Evolutionary conservation across 192 early-diverging fungal species (phyloP).

Genomic region (Backusella circina): DNA sequence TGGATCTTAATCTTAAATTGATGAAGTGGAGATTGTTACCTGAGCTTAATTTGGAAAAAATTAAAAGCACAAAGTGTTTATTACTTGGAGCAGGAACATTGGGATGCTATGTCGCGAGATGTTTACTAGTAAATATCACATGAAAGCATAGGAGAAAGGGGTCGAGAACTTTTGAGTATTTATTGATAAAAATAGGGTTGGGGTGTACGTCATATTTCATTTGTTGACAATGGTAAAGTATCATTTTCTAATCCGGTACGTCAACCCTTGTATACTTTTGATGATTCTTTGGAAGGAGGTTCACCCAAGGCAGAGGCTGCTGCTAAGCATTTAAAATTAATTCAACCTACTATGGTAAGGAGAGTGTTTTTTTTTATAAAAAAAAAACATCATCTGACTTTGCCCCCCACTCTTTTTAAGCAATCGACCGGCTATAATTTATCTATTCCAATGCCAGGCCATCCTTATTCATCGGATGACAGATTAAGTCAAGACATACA

Average conservation of each 20-base stretch:
- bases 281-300: conserved; percentile 85
- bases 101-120: conserved; percentile 88
- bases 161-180: background rate
- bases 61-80: conserved; percentile 74
- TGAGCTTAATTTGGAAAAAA: conserved; percentile 73
- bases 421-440: conserved; percentile 52
- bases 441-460: conserved; percentile 97
- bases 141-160: background rate
- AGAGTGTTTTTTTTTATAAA: conserved; percentile 16
- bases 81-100: conserved; percentile 93
- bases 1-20: conserved; percentile 92
- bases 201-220: conserved; percentile 92
- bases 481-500: conserved; percentile 43
- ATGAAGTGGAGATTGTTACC: conserved; percentile 97
- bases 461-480: conserved; percentile 50
- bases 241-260: conserved; percentile 96
- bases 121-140: conserved; percentile 53
- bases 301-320: conserved; percentile 85
- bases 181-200: conserved; percentile 69
- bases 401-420: background rate
- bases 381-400: background rate
- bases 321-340: conserved; percentile 63
- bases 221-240: conserved; percentile 89
- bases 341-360: conserved; percentile 80
- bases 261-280: conserved; percentile 90